Percentiles rank a stretch among this genome's conserved stretches.
Evolutionary conservation across 768 basidiomycete genomes (phyloP).

Genomic region (Collybia sp.): DNA sequence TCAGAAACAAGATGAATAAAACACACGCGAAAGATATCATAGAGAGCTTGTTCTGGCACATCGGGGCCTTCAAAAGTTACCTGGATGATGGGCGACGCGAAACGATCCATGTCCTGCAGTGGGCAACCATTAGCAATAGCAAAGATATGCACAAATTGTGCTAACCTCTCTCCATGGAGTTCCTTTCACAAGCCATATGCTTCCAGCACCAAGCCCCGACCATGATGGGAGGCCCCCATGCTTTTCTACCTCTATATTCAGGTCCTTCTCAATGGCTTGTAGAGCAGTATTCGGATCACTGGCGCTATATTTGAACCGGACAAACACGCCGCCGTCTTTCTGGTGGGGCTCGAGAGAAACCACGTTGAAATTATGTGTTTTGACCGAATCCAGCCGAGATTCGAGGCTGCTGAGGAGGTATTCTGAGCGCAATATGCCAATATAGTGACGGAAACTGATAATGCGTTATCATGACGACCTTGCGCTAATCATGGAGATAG

Average conservation of each 20-base stretch:
- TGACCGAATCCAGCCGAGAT: conserved; percentile 44
- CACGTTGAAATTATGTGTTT: conserved; percentile 55
- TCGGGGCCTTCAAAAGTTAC: conserved; percentile 91
- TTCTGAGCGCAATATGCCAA: conserved; percentile 59
- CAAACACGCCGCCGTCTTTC: conserved; percentile 88
- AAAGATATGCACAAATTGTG: conserved; percentile 1
- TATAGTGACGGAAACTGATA: conserved; percentile 56
- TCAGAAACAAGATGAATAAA: neutral
- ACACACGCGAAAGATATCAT: conserved; percentile 71
- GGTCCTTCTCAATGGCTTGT: conserved; percentile 40
- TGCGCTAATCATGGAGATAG: neutral
- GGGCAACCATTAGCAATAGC: neutral
- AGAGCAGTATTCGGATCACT: conserved; percentile 33
- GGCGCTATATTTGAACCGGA: conserved; percentile 59
- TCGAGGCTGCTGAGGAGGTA: conserved; percentile 45
- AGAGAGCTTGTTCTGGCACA: conserved; percentile 73
- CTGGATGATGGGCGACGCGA: conserved; percentile 65
- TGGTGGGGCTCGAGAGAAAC: conserved; percentile 56
- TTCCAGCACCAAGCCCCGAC: conserved; percentile 45
- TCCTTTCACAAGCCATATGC: conserved; percentile 72
- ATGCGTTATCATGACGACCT: conserved; percentile 2
- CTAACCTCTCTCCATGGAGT: conserved; percentile 77
- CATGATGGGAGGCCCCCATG: conserved; percentile 63
- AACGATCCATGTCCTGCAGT: conserved; percentile 91
- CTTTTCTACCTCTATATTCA: conserved; percentile 38